phyloP scores from a whole-genome alignment of 768 basidiomycete genomes.

The Clathrus columnatus region DNA sequence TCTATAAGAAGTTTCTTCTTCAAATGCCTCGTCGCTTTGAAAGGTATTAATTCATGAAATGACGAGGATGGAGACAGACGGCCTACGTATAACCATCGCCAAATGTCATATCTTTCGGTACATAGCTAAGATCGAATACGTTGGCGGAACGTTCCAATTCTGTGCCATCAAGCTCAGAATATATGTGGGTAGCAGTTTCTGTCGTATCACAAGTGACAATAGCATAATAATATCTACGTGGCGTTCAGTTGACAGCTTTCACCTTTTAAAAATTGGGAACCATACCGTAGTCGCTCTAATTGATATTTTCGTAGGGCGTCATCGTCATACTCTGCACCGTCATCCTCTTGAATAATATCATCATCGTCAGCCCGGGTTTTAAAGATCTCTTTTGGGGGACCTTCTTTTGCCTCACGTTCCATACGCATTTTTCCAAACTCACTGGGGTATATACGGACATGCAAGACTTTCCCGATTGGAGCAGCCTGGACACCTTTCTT shows the following conservation, averaged over 20 bases:
- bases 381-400: constrained; percentile 83
- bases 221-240: constrained; percentile 85
- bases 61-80: neutral
- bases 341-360: constrained; percentile 52
- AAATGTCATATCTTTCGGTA: constrained; percentile 83
- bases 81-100: constrained; percentile 64
- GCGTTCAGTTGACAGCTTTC: constrained; percentile 1
- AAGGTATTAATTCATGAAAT: constrained; percentile 1
- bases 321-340: constrained; percentile 76
- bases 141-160: constrained; percentile 97
- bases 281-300: constrained; percentile 73
- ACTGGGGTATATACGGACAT: constrained; percentile 83
- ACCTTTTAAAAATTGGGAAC: constrained; percentile 1
- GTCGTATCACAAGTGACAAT: constrained; percentile 80
- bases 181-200: constrained; percentile 70
- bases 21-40: constrained; percentile 74
- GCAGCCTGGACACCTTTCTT: constrained; percentile 11
- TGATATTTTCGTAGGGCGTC: constrained; percentile 87
- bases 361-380: constrained; percentile 34
- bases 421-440: constrained; percentile 87
- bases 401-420: constrained; percentile 80
- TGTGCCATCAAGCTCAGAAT: constrained; percentile 82
- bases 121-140: constrained; percentile 89
- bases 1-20: constrained; percentile 53
- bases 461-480: constrained; percentile 58